Conservation (phyloP, 768 basidiomycete genomes). For the Leucosporidium scottii region DNA sequence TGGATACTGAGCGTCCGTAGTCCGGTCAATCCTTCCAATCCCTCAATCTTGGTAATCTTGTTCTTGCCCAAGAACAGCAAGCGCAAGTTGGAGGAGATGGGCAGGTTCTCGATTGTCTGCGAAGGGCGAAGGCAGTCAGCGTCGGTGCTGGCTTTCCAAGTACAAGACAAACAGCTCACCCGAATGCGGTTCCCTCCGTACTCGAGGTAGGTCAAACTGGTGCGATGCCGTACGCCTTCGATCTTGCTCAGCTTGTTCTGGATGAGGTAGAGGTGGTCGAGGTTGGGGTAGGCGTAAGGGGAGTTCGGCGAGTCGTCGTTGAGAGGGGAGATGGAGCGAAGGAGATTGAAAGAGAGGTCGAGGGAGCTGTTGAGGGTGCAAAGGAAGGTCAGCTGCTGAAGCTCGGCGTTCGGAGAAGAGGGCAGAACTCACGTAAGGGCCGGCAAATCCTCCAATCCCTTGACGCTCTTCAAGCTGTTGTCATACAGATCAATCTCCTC, state of each 20-base stretch:
- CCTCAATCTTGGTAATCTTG: constrained; percentile 84
- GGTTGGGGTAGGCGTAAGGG: constrained; percentile 43
- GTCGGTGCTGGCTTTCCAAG: constrained; percentile 9
- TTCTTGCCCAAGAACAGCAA: constrained; percentile 98
- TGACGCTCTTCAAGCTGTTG: constrained; percentile 75
- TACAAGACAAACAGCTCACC: constrained; percentile 47
- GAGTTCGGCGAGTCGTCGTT: constrained; percentile 59
- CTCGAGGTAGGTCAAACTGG: constrained; percentile 67
- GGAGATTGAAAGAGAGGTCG: constrained; percentile 91
- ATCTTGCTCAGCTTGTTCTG: constrained; percentile 90
- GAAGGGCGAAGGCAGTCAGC: neutral
- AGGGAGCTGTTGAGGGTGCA: constrained; percentile 52
- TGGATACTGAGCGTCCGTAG: constrained; percentile 83
- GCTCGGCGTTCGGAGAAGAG: neutral
- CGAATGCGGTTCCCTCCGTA: constrained; percentile 88
- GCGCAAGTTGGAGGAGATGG: constrained; percentile 64
- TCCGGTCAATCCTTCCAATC: constrained; percentile 59
- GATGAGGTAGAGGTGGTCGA: constrained; percentile 82
- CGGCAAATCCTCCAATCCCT: constrained; percentile 53
- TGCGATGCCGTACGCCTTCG: constrained; percentile 54
- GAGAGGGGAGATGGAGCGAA: constrained; percentile 50
- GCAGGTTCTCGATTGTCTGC: constrained; percentile 78
- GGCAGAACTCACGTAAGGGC: constrained; percentile 41
- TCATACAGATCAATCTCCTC: constrained; percentile 95
- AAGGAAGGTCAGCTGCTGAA: constrained; percentile 18